Evolutionary conservation across 2,329 filamentous ascomycete species (phyloP).

Genomic region (Penicillium sp.): DNA sequence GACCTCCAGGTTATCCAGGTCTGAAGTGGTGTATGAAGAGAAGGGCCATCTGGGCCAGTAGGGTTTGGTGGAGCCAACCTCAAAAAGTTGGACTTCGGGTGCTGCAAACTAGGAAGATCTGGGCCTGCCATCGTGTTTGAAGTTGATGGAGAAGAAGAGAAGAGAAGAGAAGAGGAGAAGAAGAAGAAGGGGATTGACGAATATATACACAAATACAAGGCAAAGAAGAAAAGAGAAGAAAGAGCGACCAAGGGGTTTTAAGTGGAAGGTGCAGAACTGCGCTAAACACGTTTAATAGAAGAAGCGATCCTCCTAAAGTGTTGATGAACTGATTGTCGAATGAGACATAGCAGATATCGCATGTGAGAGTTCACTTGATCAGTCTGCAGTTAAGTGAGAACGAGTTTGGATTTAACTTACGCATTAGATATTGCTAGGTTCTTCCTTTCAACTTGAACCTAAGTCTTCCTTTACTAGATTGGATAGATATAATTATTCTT

Average conservation of each 20-base stretch:
- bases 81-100: not conserved
- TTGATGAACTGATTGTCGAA: not conserved
- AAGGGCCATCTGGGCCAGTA: not conserved
- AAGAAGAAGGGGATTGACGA: not conserved
- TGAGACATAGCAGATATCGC: not conserved
- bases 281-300: too few species aligned
- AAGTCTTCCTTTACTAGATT: not conserved
- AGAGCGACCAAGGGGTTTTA: not conserved
- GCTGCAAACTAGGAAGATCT: not conserved
- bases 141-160: not conserved
- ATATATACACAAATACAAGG: not conserved
- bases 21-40: slow-evolving; percentile 7
- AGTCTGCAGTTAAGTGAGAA: not conserved
- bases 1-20: slow-evolving; percentile 32
- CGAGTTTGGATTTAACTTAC: not conserved
- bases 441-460: too few species aligned
- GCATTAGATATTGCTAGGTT: too few species aligned
- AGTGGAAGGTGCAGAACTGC: not conserved
- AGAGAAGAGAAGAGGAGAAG: not conserved
- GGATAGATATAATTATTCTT: not conserved
- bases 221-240: not conserved
- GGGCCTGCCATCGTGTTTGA: not conserved
- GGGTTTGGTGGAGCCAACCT: not conserved
- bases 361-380: not conserved
- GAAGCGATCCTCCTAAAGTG: too few species aligned